Percentiles rank a stretch among this genome's conserved stretches.
Conservation (phyloP, 1,284 basidiomycete species). For the Crucibulum parvulum region DNA sequence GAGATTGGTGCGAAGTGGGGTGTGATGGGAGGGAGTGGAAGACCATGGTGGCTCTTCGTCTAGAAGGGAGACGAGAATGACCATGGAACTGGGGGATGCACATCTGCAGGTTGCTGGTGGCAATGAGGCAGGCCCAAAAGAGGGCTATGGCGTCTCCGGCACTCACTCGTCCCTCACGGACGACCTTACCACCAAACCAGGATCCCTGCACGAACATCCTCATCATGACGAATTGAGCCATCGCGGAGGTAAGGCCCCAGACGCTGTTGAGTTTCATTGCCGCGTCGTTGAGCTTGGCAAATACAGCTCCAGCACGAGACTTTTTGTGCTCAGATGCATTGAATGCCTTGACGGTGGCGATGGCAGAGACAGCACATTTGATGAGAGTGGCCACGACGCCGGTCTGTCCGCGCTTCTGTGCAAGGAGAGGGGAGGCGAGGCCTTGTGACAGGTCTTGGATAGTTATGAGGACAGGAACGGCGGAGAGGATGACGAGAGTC, state of each 20-base stretch:
- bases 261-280: constrained; percentile 70
- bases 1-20: constrained; percentile 60
- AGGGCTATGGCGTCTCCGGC: constrained; percentile 91
- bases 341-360: too few species aligned
- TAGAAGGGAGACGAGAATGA: constrained; percentile 71
- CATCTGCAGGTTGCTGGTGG: too few species aligned
- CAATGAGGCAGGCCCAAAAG: too few species aligned
- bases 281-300: constrained; percentile 52
- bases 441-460: constrained; percentile 80
- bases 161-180: constrained; percentile 53
- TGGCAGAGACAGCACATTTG: too few species aligned
- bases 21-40: constrained; percentile 14
- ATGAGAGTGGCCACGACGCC: too few species aligned
- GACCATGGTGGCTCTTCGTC: constrained; percentile 30
- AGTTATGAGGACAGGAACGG: constrained; percentile 81
- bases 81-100: constrained; percentile 84
- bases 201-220: constrained; percentile 43
- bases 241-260: constrained; percentile 79
- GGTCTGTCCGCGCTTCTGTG: too few species aligned
- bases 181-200: constrained; percentile 44
- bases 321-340: too few species aligned
- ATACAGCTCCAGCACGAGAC: constrained; percentile 56
- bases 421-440: constrained; percentile 65
- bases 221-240: constrained; percentile 83
- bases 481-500: background rate